These are phyloP conservation scores for Dalbergia oliveri DNA, from an alignment of 306 rosid genomes.

Conservation along the genomic window DNA sequence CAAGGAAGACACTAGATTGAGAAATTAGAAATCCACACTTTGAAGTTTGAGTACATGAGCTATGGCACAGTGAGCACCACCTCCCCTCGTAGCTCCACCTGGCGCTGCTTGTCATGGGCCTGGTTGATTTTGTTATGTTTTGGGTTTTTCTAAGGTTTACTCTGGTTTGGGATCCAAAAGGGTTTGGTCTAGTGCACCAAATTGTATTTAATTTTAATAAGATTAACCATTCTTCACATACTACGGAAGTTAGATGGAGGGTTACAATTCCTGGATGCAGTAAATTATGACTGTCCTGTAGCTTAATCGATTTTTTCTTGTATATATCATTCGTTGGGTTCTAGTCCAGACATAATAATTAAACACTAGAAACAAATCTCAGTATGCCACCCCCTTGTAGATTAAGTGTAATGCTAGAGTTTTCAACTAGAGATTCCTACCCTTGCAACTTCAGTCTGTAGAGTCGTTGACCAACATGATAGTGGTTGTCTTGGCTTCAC, in stretches of 20 bases:
- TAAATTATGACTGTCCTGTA: not conserved
- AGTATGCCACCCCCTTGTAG: not conserved
- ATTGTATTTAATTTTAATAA: too few species aligned
- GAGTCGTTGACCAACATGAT: not conserved
- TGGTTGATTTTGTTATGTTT: too few species aligned
- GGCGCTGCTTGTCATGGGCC: too few species aligned
- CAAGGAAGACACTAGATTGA: too few species aligned
- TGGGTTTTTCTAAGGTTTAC: too few species aligned
- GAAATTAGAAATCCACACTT: too few species aligned
- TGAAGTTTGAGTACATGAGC: too few species aligned
- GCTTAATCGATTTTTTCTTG: not conserved
- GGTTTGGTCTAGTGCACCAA: too few species aligned
- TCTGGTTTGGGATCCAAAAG: too few species aligned
- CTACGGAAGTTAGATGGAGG: conserved; percentile 9
- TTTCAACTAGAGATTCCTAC: conserved; percentile 6
- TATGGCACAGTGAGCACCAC: too few species aligned
- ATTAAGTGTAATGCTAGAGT: conserved; percentile 23
- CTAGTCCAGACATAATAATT: not conserved
- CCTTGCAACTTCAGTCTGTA: not conserved
- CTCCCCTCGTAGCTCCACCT: too few species aligned
- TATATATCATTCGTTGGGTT: not conserved
- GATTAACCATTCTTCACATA: not conserved
- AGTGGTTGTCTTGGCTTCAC: not conserved
- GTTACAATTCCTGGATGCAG: not conserved
- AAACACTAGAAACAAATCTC: not conserved